Conservation (phyloP, 2,329 filamentous ascomycete species). For the Fusarium mexicanum region DNA sequence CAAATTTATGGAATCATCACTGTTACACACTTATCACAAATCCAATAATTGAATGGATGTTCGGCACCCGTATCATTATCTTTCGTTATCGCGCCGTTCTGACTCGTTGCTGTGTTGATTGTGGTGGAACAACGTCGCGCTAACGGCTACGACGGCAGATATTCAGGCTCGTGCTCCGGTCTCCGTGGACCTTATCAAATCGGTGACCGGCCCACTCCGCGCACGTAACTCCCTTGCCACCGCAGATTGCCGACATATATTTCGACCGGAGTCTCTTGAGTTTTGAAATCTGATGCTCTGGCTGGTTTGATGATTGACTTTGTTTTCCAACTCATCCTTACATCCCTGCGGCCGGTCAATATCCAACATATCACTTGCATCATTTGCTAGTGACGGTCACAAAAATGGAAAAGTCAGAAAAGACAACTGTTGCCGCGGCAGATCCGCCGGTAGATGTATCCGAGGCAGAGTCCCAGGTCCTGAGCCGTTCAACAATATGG, state of each 20-base stretch:
- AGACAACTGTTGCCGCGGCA: not conserved
- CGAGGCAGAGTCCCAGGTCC: not conserved
- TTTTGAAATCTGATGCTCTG: not conserved
- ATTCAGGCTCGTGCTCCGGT: not conserved
- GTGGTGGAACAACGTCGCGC: not conserved
- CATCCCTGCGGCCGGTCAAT: too few species aligned
- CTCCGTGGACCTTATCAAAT: not conserved
- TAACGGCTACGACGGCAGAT: not conserved
- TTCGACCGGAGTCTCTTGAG: too few species aligned
- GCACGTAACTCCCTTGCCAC: not conserved
- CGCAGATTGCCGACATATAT: not conserved
- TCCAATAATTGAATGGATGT: not conserved
- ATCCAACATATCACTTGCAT: not conserved
- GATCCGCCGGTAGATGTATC: not conserved
- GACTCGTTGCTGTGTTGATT: not conserved
- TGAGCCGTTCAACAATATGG: not conserved
- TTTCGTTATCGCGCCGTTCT: not conserved
- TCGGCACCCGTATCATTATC: not conserved
- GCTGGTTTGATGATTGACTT: not conserved
- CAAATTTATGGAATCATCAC: not conserved
- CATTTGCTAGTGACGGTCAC: fast-evolving
- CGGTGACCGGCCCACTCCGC: not conserved
- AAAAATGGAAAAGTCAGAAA: not conserved
- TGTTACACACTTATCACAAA: not conserved
- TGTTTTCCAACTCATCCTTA: too few species aligned